Evolutionary conservation across 768 basidiomycete species (phyloP).

Genomic region (Mycena polygramma): DNA sequence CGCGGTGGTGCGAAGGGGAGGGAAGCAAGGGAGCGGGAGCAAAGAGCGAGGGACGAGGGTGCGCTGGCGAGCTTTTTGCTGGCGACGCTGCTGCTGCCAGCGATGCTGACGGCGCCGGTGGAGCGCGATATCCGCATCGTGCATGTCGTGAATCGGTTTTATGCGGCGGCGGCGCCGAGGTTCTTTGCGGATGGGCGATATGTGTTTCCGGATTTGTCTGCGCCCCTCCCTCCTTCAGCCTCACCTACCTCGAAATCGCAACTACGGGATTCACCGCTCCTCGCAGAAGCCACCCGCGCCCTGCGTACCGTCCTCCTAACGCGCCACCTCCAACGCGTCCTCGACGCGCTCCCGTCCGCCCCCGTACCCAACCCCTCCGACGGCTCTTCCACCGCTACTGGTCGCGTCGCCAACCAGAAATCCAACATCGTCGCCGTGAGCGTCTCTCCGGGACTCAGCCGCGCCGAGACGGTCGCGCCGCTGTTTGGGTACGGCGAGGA

Average conservation of each 20-base stretch:
- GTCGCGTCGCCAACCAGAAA: slow-evolving; percentile 50
- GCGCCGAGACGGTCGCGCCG: slow-evolving; percentile 75
- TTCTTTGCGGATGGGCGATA: not conserved
- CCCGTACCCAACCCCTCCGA: slow-evolving; percentile 48
- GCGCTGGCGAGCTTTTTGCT: slow-evolving; percentile 82
- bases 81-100: slow-evolving; percentile 82
- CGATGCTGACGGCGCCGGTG: slow-evolving; percentile 83
- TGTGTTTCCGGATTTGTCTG: slow-evolving; percentile 39
- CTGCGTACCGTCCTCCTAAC: slow-evolving; percentile 74
- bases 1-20: not conserved
- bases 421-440: slow-evolving; percentile 83
- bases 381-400: slow-evolving; percentile 40
- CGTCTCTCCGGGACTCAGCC: slow-evolving; percentile 83
- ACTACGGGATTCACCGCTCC: slow-evolving; percentile 48
- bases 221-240: no score
- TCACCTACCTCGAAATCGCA: slow-evolving; percentile 36
- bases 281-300: slow-evolving; percentile 77
- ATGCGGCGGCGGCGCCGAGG: slow-evolving; percentile 75
- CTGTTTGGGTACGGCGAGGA: slow-evolving; percentile 46
- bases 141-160: slow-evolving; percentile 89
- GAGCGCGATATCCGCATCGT: slow-evolving; percentile 94
- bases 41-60: slow-evolving; percentile 37
- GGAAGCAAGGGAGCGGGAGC: slow-evolving; percentile 21
- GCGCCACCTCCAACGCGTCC: slow-evolving; percentile 85
- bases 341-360: slow-evolving; percentile 81